Percentiles rank a stretch among this genome's conserved stretches.
These are phyloP conservation scores for Vigna mungo DNA, from an alignment of 306 rosid species.

Conservation along the genomic window DNA sequence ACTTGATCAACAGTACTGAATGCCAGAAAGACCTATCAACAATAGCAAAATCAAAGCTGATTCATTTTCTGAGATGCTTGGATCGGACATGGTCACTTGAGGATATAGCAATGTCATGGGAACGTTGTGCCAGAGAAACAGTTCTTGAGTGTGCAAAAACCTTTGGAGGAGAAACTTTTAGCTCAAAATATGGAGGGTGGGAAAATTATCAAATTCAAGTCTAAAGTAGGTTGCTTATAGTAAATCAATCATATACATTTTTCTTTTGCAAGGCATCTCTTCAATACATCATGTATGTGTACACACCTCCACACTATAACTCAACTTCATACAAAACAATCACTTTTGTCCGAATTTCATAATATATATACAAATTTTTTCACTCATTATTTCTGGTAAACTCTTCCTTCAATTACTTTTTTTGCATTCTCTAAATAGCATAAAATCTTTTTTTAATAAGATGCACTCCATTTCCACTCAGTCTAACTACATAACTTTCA, in stretches of 20 bases:
- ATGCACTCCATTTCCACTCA: too few species aligned
- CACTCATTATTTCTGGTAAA: too few species aligned
- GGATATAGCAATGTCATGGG: conserved; percentile 59
- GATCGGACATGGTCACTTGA: conserved; percentile 47
- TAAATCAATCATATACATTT: background rate
- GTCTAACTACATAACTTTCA: too few species aligned
- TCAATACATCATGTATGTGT: background rate
- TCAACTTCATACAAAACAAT: background rate
- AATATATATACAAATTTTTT: background rate
- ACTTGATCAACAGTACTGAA: conserved; percentile 47
- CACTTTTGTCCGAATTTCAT: background rate
- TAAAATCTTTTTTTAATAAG: too few species aligned
- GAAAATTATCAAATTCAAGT: conserved; percentile 33
- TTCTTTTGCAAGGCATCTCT: background rate
- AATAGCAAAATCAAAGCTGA: conserved; percentile 46
- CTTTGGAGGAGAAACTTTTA: conserved; percentile 64
- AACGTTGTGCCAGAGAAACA: conserved; percentile 50
- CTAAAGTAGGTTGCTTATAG: conserved; percentile 16
- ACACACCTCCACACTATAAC: background rate
- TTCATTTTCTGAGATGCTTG: background rate
- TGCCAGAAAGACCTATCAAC: conserved; percentile 26
- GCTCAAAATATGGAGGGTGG: conserved; percentile 59
- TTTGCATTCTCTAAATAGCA: too few species aligned
- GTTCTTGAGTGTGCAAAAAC: conserved; percentile 50
- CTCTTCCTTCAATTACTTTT: too few species aligned